Evolutionary conservation across 805 yeast species (phyloP).

Genomic region (Sungouiozyma ichnusensis): DNA sequence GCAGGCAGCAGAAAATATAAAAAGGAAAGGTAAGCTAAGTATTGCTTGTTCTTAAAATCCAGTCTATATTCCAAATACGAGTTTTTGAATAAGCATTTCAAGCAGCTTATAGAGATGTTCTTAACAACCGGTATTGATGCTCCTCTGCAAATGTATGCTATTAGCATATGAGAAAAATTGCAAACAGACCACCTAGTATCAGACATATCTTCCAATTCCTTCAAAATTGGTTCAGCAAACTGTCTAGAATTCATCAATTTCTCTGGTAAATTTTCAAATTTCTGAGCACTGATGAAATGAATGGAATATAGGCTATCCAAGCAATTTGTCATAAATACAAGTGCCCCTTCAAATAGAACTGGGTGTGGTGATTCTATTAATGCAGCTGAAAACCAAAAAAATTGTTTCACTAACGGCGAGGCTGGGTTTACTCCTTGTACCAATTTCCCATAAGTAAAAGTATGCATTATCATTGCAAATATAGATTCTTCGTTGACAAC

Average conservation of each 20-base stretch:
- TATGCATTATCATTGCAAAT: constrained; percentile 25
- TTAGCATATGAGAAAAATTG: constrained; percentile 42
- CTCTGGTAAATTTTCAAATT: constrained; percentile 23
- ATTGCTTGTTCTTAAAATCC: constrained; percentile 5
- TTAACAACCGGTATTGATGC: constrained; percentile 47
- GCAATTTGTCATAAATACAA: constrained; percentile 29
- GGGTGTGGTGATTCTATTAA: constrained; percentile 25
- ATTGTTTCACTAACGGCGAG: constrained; percentile 17
- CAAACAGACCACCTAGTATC: constrained; percentile 30
- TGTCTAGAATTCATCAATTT: constrained; percentile 25
- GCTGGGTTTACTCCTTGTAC: constrained; percentile 28
- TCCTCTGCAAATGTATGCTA: constrained; percentile 43
- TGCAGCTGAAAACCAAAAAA: constrained; percentile 30
- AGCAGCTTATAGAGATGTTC: constrained; percentile 35
- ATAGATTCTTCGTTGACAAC: constrained; percentile 22
- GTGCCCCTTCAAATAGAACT: constrained; percentile 29
- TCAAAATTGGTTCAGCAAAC: constrained; percentile 33
- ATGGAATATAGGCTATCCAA: constrained; percentile 23
- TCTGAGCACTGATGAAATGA: constrained; percentile 16
- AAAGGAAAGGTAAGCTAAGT: constrained; percentile 22
- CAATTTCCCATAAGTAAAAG: constrained; percentile 30
- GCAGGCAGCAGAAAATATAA: constrained; percentile 29
- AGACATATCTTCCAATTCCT: constrained; percentile 33
- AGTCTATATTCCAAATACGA: constrained; percentile 30
- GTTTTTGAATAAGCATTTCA: constrained; percentile 35